Conservation (phyloP, 2,329 filamentous ascomycete species). For the Fusarium sp. region DNA sequence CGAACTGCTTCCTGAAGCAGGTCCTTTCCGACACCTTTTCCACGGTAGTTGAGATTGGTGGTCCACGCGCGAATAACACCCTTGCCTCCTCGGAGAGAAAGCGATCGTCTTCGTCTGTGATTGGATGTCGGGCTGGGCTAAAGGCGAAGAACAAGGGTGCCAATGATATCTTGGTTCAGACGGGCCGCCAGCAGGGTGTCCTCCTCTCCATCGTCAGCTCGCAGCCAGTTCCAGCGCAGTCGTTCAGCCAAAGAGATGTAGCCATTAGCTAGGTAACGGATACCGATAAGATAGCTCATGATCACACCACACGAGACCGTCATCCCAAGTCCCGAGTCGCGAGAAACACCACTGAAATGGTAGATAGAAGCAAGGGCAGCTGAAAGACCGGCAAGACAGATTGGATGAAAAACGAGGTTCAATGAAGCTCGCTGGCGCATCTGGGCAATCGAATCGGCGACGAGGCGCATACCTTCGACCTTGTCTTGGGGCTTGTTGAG, state of each 20-base stretch:
- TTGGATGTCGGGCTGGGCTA: conserved; percentile 57
- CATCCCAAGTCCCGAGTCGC: conserved; percentile 66
- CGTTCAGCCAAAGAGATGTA: conserved; percentile 74
- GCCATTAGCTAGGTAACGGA: conserved; percentile 69
- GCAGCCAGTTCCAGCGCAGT: conserved; percentile 72
- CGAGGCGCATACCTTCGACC: conserved; percentile 75
- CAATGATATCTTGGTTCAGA: conserved; percentile 77
- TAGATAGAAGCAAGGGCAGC: conserved; percentile 59
- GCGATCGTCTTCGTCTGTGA: conserved; percentile 52
- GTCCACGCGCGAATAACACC: conserved; percentile 88
- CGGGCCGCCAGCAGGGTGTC: conserved; percentile 75
- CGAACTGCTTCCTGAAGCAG: conserved; percentile 80
- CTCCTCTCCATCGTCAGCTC: conserved; percentile 56
- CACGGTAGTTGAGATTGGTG: conserved; percentile 75
- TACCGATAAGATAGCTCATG: conserved; percentile 71
- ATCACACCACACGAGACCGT: conserved; percentile 71
- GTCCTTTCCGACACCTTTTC: conserved; percentile 77
- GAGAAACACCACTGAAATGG: conserved; percentile 60
- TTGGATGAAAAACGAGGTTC: conserved; percentile 73
- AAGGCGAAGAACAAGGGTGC: conserved; percentile 75
- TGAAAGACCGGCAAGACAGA: conserved; percentile 63
- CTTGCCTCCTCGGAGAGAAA: conserved; percentile 67
- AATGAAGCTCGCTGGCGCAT: conserved; percentile 77
- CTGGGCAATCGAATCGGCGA: conserved; percentile 86
- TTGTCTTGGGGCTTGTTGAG: conserved; percentile 69